phyloP scores from a whole-genome alignment of 2,329 filamentous ascomycete genomes.

The Tolypocladium capitatum region DNA sequence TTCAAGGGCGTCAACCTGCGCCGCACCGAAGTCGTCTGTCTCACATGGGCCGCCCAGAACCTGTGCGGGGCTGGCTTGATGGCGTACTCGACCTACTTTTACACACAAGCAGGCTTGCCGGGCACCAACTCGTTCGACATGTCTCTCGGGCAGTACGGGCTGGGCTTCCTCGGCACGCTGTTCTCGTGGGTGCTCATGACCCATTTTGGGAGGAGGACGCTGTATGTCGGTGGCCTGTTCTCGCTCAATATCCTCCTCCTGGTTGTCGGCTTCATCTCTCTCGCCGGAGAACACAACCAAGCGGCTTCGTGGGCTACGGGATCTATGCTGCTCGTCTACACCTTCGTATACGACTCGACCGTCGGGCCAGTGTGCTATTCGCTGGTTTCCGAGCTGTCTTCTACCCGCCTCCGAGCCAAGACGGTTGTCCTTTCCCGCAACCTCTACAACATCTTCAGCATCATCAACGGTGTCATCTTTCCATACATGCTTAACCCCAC shows the following conservation, averaged over 20 bases:
- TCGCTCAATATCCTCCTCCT: conserved; percentile 65
- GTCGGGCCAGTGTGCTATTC: conserved; percentile 87
- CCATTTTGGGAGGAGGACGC: conserved; percentile 56
- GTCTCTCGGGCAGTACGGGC: conserved; percentile 48
- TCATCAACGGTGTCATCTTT: conserved; percentile 68
- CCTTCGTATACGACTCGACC: conserved; percentile 70
- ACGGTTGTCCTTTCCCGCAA: conserved; percentile 78
- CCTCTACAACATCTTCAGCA: conserved; percentile 68
- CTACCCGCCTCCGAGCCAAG: conserved; percentile 75
- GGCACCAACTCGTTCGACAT: conserved; percentile 41
- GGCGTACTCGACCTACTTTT: conserved; percentile 52
- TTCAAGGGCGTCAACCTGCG: conserved; percentile 69
- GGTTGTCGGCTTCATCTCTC: conserved; percentile 70
- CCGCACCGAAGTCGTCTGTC: conserved; percentile 58
- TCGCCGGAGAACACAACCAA: conserved; percentile 45
- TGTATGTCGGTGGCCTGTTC: conserved; percentile 65
- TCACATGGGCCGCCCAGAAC: conserved; percentile 52
- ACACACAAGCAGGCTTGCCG: conserved; percentile 43
- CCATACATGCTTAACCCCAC: conserved; percentile 87
- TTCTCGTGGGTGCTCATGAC: conserved; percentile 73
- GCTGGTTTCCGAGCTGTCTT: conserved; percentile 72
- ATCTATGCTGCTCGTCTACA: conserved; percentile 71
- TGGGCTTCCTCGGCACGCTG: conserved; percentile 70
- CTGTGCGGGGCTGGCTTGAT: conserved; percentile 50
- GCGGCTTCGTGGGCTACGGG: conserved; percentile 63